Conservation (phyloP, 306 rosid species). For the Rosa rugosa region DNA sequence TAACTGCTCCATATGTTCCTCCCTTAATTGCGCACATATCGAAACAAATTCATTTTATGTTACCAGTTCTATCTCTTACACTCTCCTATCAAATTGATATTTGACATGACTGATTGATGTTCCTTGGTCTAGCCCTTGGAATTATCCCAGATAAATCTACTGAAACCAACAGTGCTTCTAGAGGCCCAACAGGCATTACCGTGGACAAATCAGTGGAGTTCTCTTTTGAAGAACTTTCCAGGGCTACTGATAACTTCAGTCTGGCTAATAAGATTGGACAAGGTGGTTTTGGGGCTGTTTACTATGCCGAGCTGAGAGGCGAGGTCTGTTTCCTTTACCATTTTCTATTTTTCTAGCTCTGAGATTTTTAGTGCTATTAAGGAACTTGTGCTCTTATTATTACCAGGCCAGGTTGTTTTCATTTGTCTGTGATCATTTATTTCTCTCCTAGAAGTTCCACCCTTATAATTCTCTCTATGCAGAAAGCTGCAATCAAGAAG, state of each 20-base stretch:
- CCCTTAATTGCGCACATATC: neutral
- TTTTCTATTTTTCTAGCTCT: neutral
- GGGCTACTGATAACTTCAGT: constrained; percentile 73
- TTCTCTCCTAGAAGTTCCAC: constrained; percentile 22
- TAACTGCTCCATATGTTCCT: neutral
- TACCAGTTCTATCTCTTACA: constrained; percentile 11
- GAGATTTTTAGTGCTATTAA: neutral
- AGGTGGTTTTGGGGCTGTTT: constrained; percentile 90
- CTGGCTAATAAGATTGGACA: constrained; percentile 76
- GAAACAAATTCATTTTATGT: constrained; percentile 6
- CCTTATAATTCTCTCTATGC: constrained; percentile 25
- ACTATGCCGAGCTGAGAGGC: constrained; percentile 87
- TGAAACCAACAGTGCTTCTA: constrained; percentile 36
- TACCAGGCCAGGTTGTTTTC: neutral
- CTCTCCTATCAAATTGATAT: neutral
- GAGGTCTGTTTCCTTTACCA: constrained; percentile 52
- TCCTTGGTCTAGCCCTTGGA: constrained; percentile 42
- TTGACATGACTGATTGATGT: constrained; percentile 1
- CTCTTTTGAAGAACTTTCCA: constrained; percentile 73
- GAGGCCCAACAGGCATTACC: constrained; percentile 51
- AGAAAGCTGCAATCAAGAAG: constrained; percentile 90
- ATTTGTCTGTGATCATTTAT: constrained; percentile 7
- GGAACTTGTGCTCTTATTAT: neutral
- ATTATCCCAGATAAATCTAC: constrained; percentile 42
- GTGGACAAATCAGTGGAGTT: constrained; percentile 73